Evolutionary conservation across 495 filamentous ascomycete species (phyloP).

Genomic region (Penicillium atrosanguineum): DNA sequence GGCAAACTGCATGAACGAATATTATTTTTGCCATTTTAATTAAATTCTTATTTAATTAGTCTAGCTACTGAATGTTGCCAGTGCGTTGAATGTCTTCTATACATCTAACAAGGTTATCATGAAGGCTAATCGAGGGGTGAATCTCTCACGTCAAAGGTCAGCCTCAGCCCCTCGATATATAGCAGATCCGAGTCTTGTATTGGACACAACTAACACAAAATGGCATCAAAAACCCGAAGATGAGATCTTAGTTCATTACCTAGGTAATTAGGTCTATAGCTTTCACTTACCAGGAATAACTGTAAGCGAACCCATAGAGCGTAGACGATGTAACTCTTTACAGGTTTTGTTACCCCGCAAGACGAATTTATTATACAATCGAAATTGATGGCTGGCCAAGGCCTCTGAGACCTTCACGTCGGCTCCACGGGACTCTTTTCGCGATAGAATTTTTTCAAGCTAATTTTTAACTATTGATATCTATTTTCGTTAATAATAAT

Average conservation of each 20-base stretch:
- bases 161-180: neutral
- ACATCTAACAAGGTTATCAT: neutral
- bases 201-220: neutral
- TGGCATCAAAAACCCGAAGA: neutral
- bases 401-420: neutral
- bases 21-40: neutral
- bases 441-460: neutral
- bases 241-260: neutral
- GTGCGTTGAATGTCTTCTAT: neutral
- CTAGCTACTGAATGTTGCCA: neutral
- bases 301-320: neutral
- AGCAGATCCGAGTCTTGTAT: neutral
- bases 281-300: neutral
- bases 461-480: neutral
- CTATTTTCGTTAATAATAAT: neutral
- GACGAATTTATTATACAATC: slow-evolving; percentile 18
- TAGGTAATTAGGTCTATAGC: neutral
- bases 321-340: slow-evolving; percentile 15
- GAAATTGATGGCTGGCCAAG: slow-evolving; percentile 18
- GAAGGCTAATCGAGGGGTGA: neutral
- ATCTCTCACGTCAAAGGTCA: neutral
- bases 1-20: slow-evolving; percentile 1
- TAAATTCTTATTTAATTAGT: neutral
- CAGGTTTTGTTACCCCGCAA: slow-evolving; percentile 17
- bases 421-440: neutral